Evolutionary conservation across 208 protist species (phyloP), one percentile per base, ranked within the genome.

Genomic region (Trypanosoma rangeli): DNA sequence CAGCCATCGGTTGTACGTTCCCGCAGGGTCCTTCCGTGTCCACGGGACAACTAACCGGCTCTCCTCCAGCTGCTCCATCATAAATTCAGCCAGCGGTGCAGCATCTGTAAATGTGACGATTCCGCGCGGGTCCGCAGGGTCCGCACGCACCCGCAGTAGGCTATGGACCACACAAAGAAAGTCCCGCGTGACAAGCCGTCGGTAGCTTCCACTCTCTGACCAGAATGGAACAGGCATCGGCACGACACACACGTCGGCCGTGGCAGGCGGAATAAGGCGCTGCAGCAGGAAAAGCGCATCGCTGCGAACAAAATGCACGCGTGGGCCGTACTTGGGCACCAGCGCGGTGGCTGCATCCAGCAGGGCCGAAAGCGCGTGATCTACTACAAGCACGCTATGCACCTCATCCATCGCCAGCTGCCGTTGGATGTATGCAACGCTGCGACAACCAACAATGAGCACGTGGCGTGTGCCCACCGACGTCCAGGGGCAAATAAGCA

Each of bases 21-120:
- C 64, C 18, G 73, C 52, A 13, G 73, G 78, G 29, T 78, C 89
- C 65, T 95, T 95, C n/a, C 87, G 87, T 10, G 81, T 82, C 85
- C 83, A 95, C 60, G 87, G 87, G 54, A 95, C 87, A 13, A 92
- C 48, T 29, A 95, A 74, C 62, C 82, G 86, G 26, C 86, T 79
- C 76, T 85, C 87, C 70, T 89, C 84, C 61, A 95, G 70, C 72
- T 93, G 83, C 70, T 93, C 90, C 79, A 93, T 79, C 74, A 86
- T 84, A 72, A 95, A 95, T 37, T 83, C 83, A 16, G 87, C 90
- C 49, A 92, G 84, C 28, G 85, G 84, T 65, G 79, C 73, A 22
- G 72, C 78, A 68, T 95, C 90, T 12, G 87, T 93, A 74, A 95
- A 95, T 22, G 74, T 58, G 22, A 95, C 80, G 29, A 95, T 64